Evolutionary conservation across 495 filamentous ascomycete species (phyloP).

Genomic region (Lentithecium fluviatile): DNA sequence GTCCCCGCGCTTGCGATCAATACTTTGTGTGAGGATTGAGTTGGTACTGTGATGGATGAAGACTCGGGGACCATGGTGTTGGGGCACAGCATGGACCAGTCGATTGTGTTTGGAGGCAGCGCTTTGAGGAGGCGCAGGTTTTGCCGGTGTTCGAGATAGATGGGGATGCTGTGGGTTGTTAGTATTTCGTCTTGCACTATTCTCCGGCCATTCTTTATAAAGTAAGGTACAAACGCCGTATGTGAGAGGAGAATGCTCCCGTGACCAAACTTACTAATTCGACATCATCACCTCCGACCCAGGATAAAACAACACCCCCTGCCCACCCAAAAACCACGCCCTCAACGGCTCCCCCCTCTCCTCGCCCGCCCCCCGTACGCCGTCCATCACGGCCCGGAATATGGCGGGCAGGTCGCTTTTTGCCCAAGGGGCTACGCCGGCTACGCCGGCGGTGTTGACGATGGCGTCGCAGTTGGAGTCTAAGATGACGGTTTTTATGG

Average conservation of each 20-base stretch:
- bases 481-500: slow-evolving; percentile 42
- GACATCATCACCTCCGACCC: slow-evolving; percentile 30
- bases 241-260: slow-evolving; percentile 5
- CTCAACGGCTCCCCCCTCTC: slow-evolving; percentile 26
- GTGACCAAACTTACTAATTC: slow-evolving; percentile 25
- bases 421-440: slow-evolving; percentile 23
- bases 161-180: slow-evolving; percentile 24
- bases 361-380: slow-evolving; percentile 10
- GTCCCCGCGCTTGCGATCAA: slow-evolving; percentile 20
- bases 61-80: slow-evolving; percentile 27
- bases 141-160: slow-evolving; percentile 31
- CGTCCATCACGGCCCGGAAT: slow-evolving; percentile 28
- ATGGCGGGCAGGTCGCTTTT: slow-evolving; percentile 30
- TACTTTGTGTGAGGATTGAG: not conserved
- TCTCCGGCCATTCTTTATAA: slow-evolving; percentile 8
- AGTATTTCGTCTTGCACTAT: slow-evolving; percentile 3
- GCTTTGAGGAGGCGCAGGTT: slow-evolving; percentile 23
- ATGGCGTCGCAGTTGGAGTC: slow-evolving; percentile 45
- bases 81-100: slow-evolving; percentile 35
- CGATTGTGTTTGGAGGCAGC: slow-evolving; percentile 23
- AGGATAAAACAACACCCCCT: slow-evolving; percentile 26
- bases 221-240: slow-evolving; percentile 4
- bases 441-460: slow-evolving; percentile 44
- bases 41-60: slow-evolving; percentile 21
- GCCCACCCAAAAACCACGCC: slow-evolving; percentile 30